Percentiles rank a stretch among this genome's conserved stretches.
Conservation (phyloP, 371 early-diverging fungal species). For the Choanephora cucurbitarum region DNA sequence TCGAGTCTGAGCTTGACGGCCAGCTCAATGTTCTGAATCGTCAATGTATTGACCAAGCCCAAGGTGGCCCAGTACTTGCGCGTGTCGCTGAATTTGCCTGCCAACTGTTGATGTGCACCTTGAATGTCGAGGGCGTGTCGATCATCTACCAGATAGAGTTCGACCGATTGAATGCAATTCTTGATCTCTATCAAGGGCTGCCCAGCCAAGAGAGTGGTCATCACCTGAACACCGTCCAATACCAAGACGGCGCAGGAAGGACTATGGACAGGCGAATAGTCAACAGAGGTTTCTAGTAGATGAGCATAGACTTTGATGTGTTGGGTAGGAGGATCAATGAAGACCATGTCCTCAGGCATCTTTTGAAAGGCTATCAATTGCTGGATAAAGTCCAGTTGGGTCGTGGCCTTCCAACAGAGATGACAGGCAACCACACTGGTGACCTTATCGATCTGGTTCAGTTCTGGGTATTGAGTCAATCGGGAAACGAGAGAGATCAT, state of each 20-base stretch:
- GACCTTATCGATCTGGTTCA: constrained; percentile 52
- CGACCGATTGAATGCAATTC: constrained; percentile 37
- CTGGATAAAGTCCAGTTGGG: constrained; percentile 43
- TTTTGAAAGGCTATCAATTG: constrained; percentile 49
- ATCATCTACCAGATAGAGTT: constrained; percentile 50
- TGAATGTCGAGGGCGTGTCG: constrained; percentile 17
- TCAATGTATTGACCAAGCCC: constrained; percentile 42
- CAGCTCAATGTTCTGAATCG: constrained; percentile 45
- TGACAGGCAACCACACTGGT: constrained; percentile 55
- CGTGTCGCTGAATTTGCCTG: constrained; percentile 25
- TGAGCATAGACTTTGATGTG: constrained; percentile 51
- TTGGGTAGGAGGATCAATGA: constrained; percentile 51
- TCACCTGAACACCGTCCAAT: constrained; percentile 58
- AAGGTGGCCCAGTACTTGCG: constrained; percentile 39
- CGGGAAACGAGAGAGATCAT: constrained; percentile 59
- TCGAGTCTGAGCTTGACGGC: constrained; percentile 40
- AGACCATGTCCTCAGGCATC: constrained; percentile 48
- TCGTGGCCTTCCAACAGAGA: constrained; percentile 47
- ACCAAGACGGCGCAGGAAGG: constrained; percentile 50
- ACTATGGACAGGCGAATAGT: constrained; percentile 56
- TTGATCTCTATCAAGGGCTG: constrained; percentile 52
- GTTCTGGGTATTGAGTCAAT: constrained; percentile 38
- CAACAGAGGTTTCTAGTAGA: constrained; percentile 51
- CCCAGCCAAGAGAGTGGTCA: constrained; percentile 52
- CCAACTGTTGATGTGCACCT: not conserved